These are phyloP conservation scores for Lichtheimia ornata DNA, from an alignment of 371 early-diverging fungal genomes.

Conservation along the genomic window DNA sequence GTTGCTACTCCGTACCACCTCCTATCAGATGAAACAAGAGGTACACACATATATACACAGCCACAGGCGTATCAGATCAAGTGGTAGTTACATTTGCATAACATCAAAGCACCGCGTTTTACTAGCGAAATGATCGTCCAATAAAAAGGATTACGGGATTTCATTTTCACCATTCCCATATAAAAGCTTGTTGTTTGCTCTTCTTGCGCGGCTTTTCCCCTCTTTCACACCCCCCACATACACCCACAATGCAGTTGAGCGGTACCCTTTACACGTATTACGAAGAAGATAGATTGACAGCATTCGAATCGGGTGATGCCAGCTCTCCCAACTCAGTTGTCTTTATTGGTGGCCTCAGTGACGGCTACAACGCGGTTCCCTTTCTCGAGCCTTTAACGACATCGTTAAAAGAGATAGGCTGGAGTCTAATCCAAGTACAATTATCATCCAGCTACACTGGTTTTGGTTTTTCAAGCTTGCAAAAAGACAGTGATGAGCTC, in stretches of 20 bases:
- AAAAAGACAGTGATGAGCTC: slow-evolving; percentile 42
- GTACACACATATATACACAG: no score
- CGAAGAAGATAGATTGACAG: slow-evolving; percentile 32
- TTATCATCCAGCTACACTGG: slow-evolving; percentile 52
- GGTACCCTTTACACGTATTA: slow-evolving; percentile 19
- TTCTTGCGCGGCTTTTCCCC: not conserved
- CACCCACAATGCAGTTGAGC: slow-evolving; percentile 14
- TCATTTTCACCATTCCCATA: no score
- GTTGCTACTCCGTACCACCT: no score
- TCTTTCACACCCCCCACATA: not conserved
- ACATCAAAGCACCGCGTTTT: no score
- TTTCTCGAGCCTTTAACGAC: slow-evolving; percentile 35
- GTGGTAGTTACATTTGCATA: no score
- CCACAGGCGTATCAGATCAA: no score
- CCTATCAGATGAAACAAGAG: no score
- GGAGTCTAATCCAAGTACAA: slow-evolving; percentile 53
- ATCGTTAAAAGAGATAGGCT: slow-evolving; percentile 25
- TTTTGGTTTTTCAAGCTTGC: slow-evolving; percentile 44
- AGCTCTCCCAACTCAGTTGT: slow-evolving; percentile 36
- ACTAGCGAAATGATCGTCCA: no score
- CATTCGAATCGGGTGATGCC: slow-evolving; percentile 48
- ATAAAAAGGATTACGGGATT: no score
- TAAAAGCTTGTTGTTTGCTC: not conserved
- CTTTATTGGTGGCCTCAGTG: slow-evolving; percentile 51
- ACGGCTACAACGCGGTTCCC: slow-evolving; percentile 53